Base-by-base conservation (phyloP, 2,329 filamentous ascomycete genomes). In the Byssochlamys sp. region DNA sequence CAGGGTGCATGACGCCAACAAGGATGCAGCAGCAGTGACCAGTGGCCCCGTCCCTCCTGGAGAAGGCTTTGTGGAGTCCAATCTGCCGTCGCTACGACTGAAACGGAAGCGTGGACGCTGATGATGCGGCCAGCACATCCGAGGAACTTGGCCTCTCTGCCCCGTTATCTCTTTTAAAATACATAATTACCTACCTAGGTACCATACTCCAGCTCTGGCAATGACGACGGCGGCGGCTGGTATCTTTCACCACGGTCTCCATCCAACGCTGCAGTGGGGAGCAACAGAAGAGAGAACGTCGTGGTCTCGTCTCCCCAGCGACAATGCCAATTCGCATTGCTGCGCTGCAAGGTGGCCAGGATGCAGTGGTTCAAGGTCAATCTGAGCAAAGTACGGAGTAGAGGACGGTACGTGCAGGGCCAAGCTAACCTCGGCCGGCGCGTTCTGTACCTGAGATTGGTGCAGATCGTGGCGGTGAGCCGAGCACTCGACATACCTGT, bases 1-100 rank as follows among this genome's bases (percentile, higher is more conserved):
- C 64, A 66, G 60, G 54, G 48, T 68, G 66, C 68, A 71, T 71
- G 67, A 70, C 67, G 69, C 67, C 64, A 71, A 62, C 60, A 52
- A 29, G 33, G 50, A 53, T 33, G 24, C 54, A 48, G 51, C 27
- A 39, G 39, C n/a, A n/a, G n/a, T n/a, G n/a, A n/a, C n/a, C n/a
- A n/a, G n/a, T n/a, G n/a, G n/a, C n/a, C n/a, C n/a, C n/a, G 19
- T 39, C 28, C 51, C 51, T 53, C 29, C n/a, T 52, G 55, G 48
- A 31, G 28, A 53, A 35, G 29, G n/a, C 25, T 19, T 19, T 27
- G 52, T 53, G 52, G 52, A 24, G 52, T 11, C 27, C 39, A 45
- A n/a, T 19, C 39, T 45, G 52, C 52, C 27, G 29, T 31, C 25
- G 27, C 29, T 29, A 53, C 52, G 26, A 25, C 28, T 53, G 52